Conservation (phyloP, 345 rosid genomes). For the Balakata baccata region DNA sequence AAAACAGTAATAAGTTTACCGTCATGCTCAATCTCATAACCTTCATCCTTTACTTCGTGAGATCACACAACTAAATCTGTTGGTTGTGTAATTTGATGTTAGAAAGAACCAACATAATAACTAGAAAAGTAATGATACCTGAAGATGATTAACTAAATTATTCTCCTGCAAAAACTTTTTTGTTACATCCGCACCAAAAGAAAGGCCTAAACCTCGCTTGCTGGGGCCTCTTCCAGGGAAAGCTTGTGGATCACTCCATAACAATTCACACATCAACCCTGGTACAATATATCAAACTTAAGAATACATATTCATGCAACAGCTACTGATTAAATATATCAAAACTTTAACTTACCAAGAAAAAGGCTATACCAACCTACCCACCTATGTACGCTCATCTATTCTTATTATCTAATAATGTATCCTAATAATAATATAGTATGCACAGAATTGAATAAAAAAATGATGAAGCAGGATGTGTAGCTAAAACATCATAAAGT, state of each 20-base stretch:
- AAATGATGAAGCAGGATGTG: not conserved
- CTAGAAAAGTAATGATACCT: not conserved
- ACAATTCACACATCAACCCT: constrained; percentile 94
- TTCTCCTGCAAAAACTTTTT: constrained; percentile 79
- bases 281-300: constrained; percentile 16
- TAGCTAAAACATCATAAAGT: not conserved
- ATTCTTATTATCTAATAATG: not conserved
- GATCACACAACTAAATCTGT: constrained; percentile 86
- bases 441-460: not conserved
- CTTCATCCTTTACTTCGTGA: constrained; percentile 98
- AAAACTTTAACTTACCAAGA: not conserved
- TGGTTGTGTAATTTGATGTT: constrained; percentile 1
- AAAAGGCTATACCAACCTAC: too few species aligned
- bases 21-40: constrained; percentile 92
- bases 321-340: not conserved
- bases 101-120: constrained; percentile 16
- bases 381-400: not conserved
- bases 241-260: constrained; percentile 99
- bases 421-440: not conserved
- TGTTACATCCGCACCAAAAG: constrained; percentile 92
- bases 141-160: constrained; percentile 60
- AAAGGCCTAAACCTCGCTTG: constrained; percentile 94
- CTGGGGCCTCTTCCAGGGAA: constrained; percentile 94
- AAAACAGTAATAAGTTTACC: constrained; percentile 95
- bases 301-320: not conserved